Conservation (phyloP, 768 basidiomycete genomes). For the Nevesoporus exiguus region DNA sequence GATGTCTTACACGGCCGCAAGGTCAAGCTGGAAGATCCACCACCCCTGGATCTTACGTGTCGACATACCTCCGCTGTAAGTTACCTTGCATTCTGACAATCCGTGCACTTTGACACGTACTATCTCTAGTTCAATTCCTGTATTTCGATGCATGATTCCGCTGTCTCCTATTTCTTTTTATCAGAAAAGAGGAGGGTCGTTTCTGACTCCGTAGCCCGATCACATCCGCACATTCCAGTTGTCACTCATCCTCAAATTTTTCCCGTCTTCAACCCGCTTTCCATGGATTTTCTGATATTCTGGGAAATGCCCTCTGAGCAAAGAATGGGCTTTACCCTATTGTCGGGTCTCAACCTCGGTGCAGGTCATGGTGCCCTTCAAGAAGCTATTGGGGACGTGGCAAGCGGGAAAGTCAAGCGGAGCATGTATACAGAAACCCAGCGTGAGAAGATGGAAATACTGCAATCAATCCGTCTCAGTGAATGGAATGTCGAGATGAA, state of each 20-base stretch:
- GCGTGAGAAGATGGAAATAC: slow-evolving; percentile 61
- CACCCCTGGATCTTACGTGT: slow-evolving; percentile 52
- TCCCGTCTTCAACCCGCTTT: slow-evolving; percentile 72
- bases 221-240: slow-evolving; percentile 57
- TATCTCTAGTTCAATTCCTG: slow-evolving; percentile 11
- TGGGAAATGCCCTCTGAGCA: slow-evolving; percentile 67
- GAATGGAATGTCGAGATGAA: slow-evolving; percentile 82
- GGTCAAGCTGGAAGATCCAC: slow-evolving; percentile 43
- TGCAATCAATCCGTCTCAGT: slow-evolving; percentile 62
- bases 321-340: slow-evolving; percentile 57
- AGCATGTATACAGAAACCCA: slow-evolving; percentile 92
- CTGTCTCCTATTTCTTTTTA: slow-evolving; percentile 45
- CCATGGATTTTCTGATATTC: slow-evolving; percentile 70
- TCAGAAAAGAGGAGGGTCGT: slow-evolving; percentile 45
- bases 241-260: slow-evolving; percentile 58
- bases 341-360: slow-evolving; percentile 61
- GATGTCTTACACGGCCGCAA: slow-evolving; percentile 47
- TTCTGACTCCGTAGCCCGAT: slow-evolving; percentile 33
- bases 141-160: slow-evolving; percentile 20
- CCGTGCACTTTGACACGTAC: background rate
- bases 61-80: slow-evolving; percentile 46
- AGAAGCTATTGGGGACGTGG: slow-evolving; percentile 55
- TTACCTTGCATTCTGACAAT: background rate
- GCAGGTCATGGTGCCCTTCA: slow-evolving; percentile 65
- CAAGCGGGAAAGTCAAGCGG: slow-evolving; percentile 63